Evolutionary conservation across 176 grass and related monocot genomes (phyloP), one percentile per base, ranked within the genome.

Genomic region (Urochloa ruziziensis): DNA sequence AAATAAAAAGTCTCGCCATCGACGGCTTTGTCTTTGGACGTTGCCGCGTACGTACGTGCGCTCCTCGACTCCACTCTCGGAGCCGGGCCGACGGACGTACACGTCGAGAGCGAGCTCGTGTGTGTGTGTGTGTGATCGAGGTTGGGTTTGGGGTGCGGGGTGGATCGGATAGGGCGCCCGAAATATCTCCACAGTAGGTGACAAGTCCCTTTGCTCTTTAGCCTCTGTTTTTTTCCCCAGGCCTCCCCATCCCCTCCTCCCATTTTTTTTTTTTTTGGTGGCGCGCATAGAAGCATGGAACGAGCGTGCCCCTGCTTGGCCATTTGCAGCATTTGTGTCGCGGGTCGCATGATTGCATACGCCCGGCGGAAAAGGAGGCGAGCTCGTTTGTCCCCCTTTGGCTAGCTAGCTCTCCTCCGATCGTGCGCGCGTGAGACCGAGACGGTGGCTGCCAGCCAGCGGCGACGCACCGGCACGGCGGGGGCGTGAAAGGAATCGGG

Each of bases 181-280:
- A 90, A 90, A 86, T 90, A 90, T 90, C 88, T 90, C 67, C 21
- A 35, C 62, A 74, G 79, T 83, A 60, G 74, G 79, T 86, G 84
- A 67, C 88, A 68, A 18, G 88, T 79, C 80, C 48, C 63, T 86
- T 32, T 86, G 79, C 88, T 60, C 78, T 85, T 75, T 81, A 27
- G 61, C 47, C 51, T 51, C 52, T 33, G 23, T 32, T 3, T 18
- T 14, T 0, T 19, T 23, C n/a, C n/a, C n/a, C n/a, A n/a, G n/a
- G n/a, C n/a, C n/a, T n/a, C 6, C 2, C 9, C 17, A 4, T 0
- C 10, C 1, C 34, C 0, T 29, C 17, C 2, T 27, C 30, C 18
- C 14, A 7, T 51, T 77, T 87, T 88, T 70, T 10, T 70, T n/a
- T n/a, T n/a, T n/a, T n/a, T n/a, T n/a, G n/a, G 79, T 70, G 86